phyloP scores from a whole-genome alignment of 495 filamentous ascomycete species.

The Cercophora sp. region DNA sequence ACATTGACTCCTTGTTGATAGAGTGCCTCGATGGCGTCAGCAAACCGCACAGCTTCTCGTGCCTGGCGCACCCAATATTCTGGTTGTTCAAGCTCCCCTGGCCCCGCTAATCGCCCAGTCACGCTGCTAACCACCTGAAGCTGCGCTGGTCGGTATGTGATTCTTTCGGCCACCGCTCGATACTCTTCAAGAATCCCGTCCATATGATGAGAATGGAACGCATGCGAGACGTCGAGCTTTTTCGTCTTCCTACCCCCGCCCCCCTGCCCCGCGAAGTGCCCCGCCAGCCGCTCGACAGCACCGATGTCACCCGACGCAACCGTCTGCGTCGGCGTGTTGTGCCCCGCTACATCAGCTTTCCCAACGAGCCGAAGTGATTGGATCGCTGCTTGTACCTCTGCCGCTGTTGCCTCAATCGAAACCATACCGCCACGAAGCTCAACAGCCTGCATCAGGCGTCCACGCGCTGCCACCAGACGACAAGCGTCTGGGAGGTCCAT shows the following conservation, averaged over 20 bases:
- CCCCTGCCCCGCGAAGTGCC: conserved; percentile 17
- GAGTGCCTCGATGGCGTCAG: conserved; percentile 23
- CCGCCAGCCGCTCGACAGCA: conserved; percentile 16
- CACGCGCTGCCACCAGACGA: conserved; percentile 25
- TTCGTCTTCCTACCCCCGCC: conserved; percentile 25
- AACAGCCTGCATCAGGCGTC: conserved; percentile 27
- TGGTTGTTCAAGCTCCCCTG: conserved; percentile 20
- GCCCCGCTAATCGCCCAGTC: conserved; percentile 21
- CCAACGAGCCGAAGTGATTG: conserved; percentile 14
- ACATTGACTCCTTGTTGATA: conserved; percentile 17
- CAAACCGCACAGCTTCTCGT: conserved; percentile 26
- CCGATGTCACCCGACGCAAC: conserved; percentile 24
- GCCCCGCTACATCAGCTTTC: conserved; percentile 12
- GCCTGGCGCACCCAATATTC: conserved; percentile 29
- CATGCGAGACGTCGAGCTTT: conserved; percentile 16
- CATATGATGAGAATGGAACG: conserved; percentile 29
- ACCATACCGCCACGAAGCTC: conserved; percentile 18
- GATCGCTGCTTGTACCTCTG: conserved; percentile 18
- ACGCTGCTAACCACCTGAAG: conserved; percentile 27
- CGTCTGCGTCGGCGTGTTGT: conserved; percentile 27
- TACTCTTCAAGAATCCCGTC: conserved; percentile 25
- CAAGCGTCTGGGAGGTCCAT: conserved; percentile 25
- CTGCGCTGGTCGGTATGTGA: conserved; percentile 21
- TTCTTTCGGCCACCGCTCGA: conserved; percentile 18
- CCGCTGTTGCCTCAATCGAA: conserved; percentile 19